A percentile compares a stretch with the other conserved stretches of the same genome.
These are phyloP conservation scores for Silene latifolia DNA, from an alignment of 148 eudicot species.

Conservation along the genomic window DNA sequence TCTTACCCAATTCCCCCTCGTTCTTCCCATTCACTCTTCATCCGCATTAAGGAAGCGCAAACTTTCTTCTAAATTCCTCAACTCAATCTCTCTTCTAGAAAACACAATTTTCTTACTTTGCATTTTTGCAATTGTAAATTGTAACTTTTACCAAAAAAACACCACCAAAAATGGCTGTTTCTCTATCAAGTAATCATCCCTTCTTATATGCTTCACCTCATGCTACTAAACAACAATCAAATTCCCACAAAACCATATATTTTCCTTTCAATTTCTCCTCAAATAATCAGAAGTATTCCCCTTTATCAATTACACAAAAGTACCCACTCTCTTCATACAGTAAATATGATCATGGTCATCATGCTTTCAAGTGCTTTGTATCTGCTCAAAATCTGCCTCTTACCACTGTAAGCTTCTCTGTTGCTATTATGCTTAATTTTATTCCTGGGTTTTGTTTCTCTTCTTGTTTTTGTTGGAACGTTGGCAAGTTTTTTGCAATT, in stretches of 20 bases:
- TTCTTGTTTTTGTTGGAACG: background rate
- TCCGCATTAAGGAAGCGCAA: too few species aligned
- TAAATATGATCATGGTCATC: background rate
- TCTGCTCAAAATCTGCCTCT: slow-evolving; percentile 13
- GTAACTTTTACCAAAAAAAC: too few species aligned
- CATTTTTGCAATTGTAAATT: too few species aligned
- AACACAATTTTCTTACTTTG: too few species aligned
- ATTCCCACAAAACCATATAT: slow-evolving; percentile 10
- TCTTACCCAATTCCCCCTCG: too few species aligned
- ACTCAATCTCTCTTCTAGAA: too few species aligned
- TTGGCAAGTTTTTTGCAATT: background rate
- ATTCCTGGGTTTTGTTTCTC: background rate
- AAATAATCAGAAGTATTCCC: slow-evolving; percentile 5
- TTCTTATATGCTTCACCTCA: slow-evolving; percentile 16
- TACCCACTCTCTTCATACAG: background rate
- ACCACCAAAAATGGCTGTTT: slow-evolving; percentile 23
- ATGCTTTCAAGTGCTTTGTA: slow-evolving; percentile 15
- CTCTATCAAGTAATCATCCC: slow-evolving; percentile 20
- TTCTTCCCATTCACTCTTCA: too few species aligned
- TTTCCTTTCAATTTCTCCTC: slow-evolving; percentile 6
- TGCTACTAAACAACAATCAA: slow-evolving; percentile 12
- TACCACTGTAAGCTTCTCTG: slow-evolving; percentile 17
- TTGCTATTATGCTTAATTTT: background rate
- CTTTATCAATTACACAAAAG: background rate
- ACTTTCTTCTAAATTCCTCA: too few species aligned